These are phyloP conservation scores for Ganoderma multipileum DNA, from an alignment of 1,284 basidiomycete species.

Conservation along the genomic window DNA sequence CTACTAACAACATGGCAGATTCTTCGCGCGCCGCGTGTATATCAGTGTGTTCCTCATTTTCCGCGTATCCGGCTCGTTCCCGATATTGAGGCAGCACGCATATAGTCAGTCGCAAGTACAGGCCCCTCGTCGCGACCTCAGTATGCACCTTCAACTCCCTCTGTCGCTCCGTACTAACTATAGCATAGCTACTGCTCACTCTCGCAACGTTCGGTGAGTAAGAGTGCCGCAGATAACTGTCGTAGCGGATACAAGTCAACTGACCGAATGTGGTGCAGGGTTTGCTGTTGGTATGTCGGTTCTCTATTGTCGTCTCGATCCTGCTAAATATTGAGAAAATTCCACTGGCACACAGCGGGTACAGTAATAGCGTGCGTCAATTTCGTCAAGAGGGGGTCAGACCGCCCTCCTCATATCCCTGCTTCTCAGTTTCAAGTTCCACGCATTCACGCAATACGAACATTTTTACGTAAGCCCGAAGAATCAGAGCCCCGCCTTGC, in stretches of 20 bases:
- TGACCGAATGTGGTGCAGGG: not conserved
- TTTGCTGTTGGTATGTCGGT: conserved; percentile 1
- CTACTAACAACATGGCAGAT: not conserved
- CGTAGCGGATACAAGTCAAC: not conserved
- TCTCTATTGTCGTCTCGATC: not conserved
- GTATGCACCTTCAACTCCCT: not conserved
- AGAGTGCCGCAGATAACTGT: not conserved
- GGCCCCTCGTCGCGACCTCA: not conserved
- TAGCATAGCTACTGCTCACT: not conserved
- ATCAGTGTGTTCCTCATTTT: not conserved
- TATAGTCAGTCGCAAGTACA: conserved; percentile 9
- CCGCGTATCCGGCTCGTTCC: not conserved
- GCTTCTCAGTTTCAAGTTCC: conserved; percentile 6
- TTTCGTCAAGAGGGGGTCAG: not conserved
- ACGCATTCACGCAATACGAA: conserved; percentile 2
- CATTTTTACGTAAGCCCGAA: conserved; percentile 7
- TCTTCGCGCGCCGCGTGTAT: conserved; percentile 11
- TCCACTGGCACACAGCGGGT: not conserved
- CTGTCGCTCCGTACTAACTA: not conserved
- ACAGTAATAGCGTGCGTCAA: conserved; percentile 8
- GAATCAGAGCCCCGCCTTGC: too few relatives aligned
- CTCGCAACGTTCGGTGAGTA: conserved; percentile 5
- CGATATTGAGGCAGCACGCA: not conserved
- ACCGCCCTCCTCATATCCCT: not conserved
- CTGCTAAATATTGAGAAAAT: not conserved